Evolutionary conservation across 176 grass and related monocot species (phyloP).

Genomic region (Cenchrus fungigraminus): DNA sequence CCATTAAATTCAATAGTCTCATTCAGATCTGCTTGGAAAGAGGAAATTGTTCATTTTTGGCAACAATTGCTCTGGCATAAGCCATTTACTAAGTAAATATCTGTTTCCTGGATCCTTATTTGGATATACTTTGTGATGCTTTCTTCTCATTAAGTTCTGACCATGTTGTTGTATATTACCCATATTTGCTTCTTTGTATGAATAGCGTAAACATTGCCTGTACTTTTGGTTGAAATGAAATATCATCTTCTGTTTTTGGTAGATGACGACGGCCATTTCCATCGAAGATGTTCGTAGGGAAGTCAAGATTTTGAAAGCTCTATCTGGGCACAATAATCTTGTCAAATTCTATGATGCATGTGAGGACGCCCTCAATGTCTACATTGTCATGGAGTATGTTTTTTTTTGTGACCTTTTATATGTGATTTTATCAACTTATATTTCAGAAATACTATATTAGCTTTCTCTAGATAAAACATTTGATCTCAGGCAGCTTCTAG

Average conservation of each 20-base stretch:
- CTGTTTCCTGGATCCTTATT: constrained; percentile 25
- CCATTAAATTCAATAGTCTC: background rate
- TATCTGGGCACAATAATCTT: constrained; percentile 94
- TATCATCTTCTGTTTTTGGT: constrained; percentile 41
- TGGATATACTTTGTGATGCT: constrained; percentile 16
- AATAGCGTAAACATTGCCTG: constrained; percentile 3
- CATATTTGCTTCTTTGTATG: background rate
- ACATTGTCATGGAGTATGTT: constrained; percentile 99
- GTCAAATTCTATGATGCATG: constrained; percentile 99
- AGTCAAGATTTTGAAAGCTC: constrained; percentile 98
- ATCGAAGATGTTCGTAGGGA: constrained; percentile 99
- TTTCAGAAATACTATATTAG: constrained; percentile 1
- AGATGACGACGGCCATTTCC: constrained; percentile 99
- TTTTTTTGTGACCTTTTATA: constrained; percentile 47
- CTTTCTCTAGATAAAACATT: constrained; percentile 31
- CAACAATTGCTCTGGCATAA: background rate
- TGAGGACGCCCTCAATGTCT: constrained; percentile 99
- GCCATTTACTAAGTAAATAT: background rate
- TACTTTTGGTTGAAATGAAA: constrained; percentile 8
- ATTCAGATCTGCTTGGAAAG: constrained; percentile 1
- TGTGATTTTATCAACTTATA: constrained; percentile 31
- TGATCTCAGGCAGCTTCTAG: background rate
- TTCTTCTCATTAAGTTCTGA: constrained; percentile 4
- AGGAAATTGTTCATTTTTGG: background rate
- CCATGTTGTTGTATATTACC: background rate